Evolutionary conservation across 2,329 filamentous ascomycete genomes (phyloP), one percentile per base, ranked within the genome.

Genomic region (Apiospora hydei): DNA sequence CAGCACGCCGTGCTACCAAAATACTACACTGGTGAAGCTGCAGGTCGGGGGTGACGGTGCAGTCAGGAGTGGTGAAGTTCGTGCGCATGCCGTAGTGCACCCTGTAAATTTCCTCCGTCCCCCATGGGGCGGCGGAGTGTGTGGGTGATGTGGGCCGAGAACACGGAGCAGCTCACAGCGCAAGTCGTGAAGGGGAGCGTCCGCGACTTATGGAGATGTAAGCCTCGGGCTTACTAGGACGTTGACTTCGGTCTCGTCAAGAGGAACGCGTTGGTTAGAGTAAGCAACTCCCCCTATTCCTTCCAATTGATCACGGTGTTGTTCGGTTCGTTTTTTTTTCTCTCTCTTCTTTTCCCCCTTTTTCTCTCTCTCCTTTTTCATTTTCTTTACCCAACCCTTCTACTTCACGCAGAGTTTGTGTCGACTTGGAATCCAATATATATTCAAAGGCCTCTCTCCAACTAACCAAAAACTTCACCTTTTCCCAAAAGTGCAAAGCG

Each of bases 401-500:
- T n/a, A 18, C 5, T n/a, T 49, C 7, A 49, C 21, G 8, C n/a
- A 3, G 46, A 49, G 10, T 10, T 49, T 4, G 2, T 49, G n/a
- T 49, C 21, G 21, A 49, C 46, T 53, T 30, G 8, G 51, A 21
- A 34, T 61, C 8, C n/a, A 21, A 10, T 61, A 43, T 26, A 24
- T 51, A 30, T 64, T n/a, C 34, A 64, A n/a, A 64, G 11, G 4
- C 18, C 34, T 13, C 34, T 26, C 24, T 69, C 44, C 30, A 13
- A 18, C 41, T 73, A 73, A 5, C 68, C 70, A 26, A 72, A 21
- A 26, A 73, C 38, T 38, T 72, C 72, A 30, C 73, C 64, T 64
- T 72, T 75, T 41, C 70, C 81, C 69, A 88, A 72, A 67, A 89
- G 72, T 3, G 83, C 85, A 86, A 88, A 88, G 69, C 83, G 82